These are phyloP conservation scores for Fomes fomentarius DNA, from an alignment of 1,284 basidiomycete species.

Conservation along the genomic window DNA sequence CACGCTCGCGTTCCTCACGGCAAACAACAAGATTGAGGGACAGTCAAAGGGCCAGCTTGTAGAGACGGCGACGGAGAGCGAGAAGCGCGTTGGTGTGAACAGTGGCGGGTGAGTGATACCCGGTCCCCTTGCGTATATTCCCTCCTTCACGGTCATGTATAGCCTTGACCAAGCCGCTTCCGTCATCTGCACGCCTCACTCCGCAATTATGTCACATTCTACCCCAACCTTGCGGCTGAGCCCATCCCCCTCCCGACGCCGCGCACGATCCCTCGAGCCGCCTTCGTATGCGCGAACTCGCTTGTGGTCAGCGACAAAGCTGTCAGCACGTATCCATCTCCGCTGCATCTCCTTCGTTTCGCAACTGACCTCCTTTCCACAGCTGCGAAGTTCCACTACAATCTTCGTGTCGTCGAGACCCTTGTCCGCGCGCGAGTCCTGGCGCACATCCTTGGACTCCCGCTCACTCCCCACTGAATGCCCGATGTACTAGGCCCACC, in stretches of 20 bases:
- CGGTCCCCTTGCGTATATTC: not conserved
- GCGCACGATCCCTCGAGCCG: conserved; percentile 46
- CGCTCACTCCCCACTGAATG: conserved; percentile 45
- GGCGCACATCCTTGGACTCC: conserved; percentile 55
- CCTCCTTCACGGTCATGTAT: not conserved
- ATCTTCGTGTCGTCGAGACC: conserved; percentile 87
- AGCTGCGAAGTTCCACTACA: conserved; percentile 79
- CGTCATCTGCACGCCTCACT: conserved; percentile 69
- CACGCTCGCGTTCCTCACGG: conserved; percentile 76
- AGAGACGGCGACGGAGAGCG: conserved; percentile 79
- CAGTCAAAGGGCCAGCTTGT: conserved; percentile 75
- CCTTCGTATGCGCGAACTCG: conserved; percentile 85
- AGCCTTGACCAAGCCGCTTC: conserved; percentile 88
- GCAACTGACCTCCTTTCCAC: not conserved
- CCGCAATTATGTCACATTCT: conserved; percentile 84
- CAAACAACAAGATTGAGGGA: conserved; percentile 65
- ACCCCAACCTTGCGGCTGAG: conserved; percentile 69
- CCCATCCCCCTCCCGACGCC: conserved; percentile 62
- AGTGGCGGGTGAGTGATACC: conserved; percentile 69
- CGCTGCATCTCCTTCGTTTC: too few species aligned
- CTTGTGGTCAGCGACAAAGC: conserved; percentile 85
- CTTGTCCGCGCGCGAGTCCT: conserved; percentile 79
- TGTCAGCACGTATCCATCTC: conserved; percentile 40
- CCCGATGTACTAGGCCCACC: conserved; percentile 45
- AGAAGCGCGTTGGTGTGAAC: conserved; percentile 83